phyloP scores from a whole-genome alignment of 768 basidiomycete genomes.

The Serendipita sp. region DNA sequence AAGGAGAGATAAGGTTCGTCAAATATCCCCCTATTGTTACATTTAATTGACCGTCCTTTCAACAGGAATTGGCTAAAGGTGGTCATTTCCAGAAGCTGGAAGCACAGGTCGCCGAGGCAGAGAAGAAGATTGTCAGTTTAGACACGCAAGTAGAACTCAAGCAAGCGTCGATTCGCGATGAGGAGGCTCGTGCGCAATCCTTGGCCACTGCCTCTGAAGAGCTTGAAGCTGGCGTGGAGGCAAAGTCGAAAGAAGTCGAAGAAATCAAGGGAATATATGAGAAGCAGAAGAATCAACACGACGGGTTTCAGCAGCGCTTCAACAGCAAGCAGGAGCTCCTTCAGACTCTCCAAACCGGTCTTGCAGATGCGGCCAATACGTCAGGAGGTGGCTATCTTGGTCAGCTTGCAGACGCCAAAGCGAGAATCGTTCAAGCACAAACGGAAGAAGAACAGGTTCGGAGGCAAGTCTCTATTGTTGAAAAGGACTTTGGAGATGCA shows the following conservation, averaged over 20 bases:
- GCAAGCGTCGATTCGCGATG: slow-evolving; percentile 57
- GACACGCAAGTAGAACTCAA: slow-evolving; percentile 77
- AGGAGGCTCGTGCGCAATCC: slow-evolving; percentile 40
- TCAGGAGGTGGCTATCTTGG: slow-evolving; percentile 91
- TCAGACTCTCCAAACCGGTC: slow-evolving; percentile 84
- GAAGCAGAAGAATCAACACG: slow-evolving; percentile 53
- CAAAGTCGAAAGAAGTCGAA: slow-evolving; percentile 45
- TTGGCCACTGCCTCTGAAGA: slow-evolving; percentile 43
- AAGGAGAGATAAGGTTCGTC: slow-evolving; percentile 36
- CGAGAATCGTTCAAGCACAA: slow-evolving; percentile 52
- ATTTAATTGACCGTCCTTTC: neutral
- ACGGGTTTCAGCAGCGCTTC: slow-evolving; percentile 41
- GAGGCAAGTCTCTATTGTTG: slow-evolving; percentile 54
- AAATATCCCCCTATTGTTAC: neutral
- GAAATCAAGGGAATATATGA: slow-evolving; percentile 38
- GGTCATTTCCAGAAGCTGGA: slow-evolving; percentile 81
- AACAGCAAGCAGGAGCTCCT: slow-evolving; percentile 77
- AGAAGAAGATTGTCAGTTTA: slow-evolving; percentile 65
- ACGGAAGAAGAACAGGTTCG: slow-evolving; percentile 77
- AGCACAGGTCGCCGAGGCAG: slow-evolving; percentile 60
- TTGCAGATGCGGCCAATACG: slow-evolving; percentile 48
- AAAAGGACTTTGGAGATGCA: slow-evolving; percentile 64
- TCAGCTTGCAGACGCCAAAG: slow-evolving; percentile 75
- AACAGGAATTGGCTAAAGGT: slow-evolving; percentile 74
- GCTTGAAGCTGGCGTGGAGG: slow-evolving; percentile 37